Base-by-base conservation (phyloP, 768 basidiomycete species). In the Asterophora parasitica region DNA sequence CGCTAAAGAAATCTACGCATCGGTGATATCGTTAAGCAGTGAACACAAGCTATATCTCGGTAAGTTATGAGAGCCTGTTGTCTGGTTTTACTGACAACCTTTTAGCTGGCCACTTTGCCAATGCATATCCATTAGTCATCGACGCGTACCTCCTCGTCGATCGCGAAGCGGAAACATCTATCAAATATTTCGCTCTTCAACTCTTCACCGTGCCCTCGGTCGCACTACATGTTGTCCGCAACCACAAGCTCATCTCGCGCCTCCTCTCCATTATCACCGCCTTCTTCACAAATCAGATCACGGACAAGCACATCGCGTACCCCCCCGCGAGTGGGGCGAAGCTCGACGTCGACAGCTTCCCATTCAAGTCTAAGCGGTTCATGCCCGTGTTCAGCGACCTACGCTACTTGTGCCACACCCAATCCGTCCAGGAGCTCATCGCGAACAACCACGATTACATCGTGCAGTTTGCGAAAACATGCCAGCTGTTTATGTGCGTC, bases 281-380 rank as follows among this genome's bases (percentile, higher is more conserved):
- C 20, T 97, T 96, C 70, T 97, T 95, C 63, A 95, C 92, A 4
- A 89, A 92, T 58, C 91, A 95, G 52, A 88, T 92, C 42, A 67
- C 69, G 4, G 82, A 85, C 48, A 86, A 85, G 64, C 78, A 79
- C 36, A 84, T 92, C 52, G 60, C 77, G 9, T 73, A 73, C 50
- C 70, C 72, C 30, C 62, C 70, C 7, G 52, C 53, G 34, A 49
- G 46, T 27, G 53, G 50, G 16, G 61, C 56, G 8, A 58, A 60
- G 58, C 61, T 96, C 44, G 89, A 94, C 50, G 85, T 91, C 33
- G 94, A 96, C 40, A 80, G 82, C 32, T 80, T 82, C 49, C 85
- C 89, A 0, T 96, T 96, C 81, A 87, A 89, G 65, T 91, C 88
- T 13, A 97, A 97, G 63, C 86, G 94, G 7, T 96, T 95, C 69